Evolutionary conservation across 306 rosid species (phyloP).

Genomic region (Begonia masoniana): DNA sequence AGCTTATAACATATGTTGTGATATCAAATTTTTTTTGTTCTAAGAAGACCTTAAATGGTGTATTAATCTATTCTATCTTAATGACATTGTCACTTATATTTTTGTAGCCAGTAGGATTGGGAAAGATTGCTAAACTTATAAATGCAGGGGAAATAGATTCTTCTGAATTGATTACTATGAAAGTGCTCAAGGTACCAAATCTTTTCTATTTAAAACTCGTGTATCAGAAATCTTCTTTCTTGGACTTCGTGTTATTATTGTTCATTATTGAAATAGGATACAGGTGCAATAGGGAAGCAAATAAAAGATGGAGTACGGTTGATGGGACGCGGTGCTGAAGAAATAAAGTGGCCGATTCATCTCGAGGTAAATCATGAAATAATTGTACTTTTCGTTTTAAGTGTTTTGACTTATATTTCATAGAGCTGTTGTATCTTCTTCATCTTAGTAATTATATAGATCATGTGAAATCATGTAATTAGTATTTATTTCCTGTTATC

Average conservation of each 20-base stretch:
- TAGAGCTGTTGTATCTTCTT: background rate
- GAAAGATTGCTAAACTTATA: conserved; percentile 69
- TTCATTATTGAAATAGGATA: conserved; percentile 44
- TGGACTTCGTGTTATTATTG: conserved; percentile 15
- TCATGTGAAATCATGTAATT: no score
- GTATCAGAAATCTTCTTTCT: conserved; percentile 13
- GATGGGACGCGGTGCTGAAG: conserved; percentile 95
- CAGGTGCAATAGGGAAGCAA: conserved; percentile 86
- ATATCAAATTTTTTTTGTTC: background rate
- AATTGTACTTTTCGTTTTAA: no score
- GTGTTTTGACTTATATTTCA: conserved; percentile 1
- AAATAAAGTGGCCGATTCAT: conserved; percentile 84
- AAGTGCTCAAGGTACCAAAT: conserved; percentile 72
- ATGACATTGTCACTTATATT: conserved; percentile 1
- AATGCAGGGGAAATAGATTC: conserved; percentile 87
- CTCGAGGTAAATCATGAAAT: conserved; percentile 49
- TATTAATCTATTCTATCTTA: background rate
- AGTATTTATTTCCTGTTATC: no score
- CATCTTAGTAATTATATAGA: no score
- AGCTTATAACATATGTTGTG: no score
- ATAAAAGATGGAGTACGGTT: conserved; percentile 81
- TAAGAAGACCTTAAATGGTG: background rate
- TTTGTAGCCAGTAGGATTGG: conserved; percentile 83
- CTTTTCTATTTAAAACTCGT: conserved; percentile 3
- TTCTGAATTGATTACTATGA: conserved; percentile 82